Evolutionary conservation across 257 asterid genomes (phyloP), one percentile per base, ranked within the genome.

Genomic region (Nemophila menziesii): DNA sequence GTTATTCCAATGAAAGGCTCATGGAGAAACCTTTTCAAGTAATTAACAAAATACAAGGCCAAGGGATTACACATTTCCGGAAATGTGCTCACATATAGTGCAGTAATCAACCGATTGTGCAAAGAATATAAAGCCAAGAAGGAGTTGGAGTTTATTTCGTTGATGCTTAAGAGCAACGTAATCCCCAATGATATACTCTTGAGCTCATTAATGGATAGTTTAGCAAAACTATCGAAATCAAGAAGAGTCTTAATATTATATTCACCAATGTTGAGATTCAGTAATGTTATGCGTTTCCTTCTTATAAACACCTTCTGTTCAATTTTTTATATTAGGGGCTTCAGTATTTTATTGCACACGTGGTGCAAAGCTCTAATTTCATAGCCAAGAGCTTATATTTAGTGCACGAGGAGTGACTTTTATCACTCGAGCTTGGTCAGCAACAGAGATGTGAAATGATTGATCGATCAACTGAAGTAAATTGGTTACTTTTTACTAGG

Each of bases 91-190:
- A 55, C 74, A 11, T 74, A 60, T 52, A 57, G 67, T 54, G 13
- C 40, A 7, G 39, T 74, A 37, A 55, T 72, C 26, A 47, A 61
- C 56, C 43, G 66, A 46, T 53, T 78, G 21, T 78, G 90, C 60
- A 62, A 68, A 58, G 76, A 59, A 34, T 47, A 54, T 16, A 55
- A 70, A 20, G 22, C 75, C 18, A 71, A 55, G n/a, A n/a, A n/a
- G 52, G 83, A 80, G 2, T 26, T 75, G 51, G 81, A 68, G 71
- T 64, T 82, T 21, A 58, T 75, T 20, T 76, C 83, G 0, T 20
- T 56, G 19, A 70, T 82, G 86, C 78, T 78, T 41, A 72, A 72
- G 54, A 57, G 48, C 38, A 49, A 65, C 34, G 20, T 56, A 46
- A 48, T 69, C 33, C 89, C 85, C 14, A 65, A 39, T 57, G 63